Conservation (phyloP, 768 basidiomycete species). For the Termitomyces sp. region DNA sequence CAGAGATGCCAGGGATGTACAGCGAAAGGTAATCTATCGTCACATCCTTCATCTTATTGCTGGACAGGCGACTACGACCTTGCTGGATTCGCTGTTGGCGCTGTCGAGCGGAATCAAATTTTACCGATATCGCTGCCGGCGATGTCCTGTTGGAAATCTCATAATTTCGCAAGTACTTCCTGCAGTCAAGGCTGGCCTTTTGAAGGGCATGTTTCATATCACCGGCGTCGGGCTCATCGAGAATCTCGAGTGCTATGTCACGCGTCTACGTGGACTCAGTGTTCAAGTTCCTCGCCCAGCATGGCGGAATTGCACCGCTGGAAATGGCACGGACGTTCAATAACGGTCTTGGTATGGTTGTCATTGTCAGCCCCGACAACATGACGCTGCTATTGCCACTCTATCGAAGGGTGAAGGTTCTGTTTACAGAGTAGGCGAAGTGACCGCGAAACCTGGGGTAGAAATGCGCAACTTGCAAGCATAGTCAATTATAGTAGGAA, state of each 20-base stretch:
- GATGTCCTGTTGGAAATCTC: constrained; percentile 88
- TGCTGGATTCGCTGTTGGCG: constrained; percentile 98
- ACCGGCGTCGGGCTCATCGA: constrained; percentile 98
- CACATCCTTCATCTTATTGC: not conserved
- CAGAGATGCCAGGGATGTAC: constrained; percentile 99
- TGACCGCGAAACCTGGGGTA: constrained; percentile 66
- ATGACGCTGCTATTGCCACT: constrained; percentile 46
- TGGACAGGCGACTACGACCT: constrained; percentile 89
- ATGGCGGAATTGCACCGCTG: constrained; percentile 69
- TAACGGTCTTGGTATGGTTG: constrained; percentile 92
- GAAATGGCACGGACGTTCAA: constrained; percentile 99
- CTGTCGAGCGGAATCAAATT: constrained; percentile 80
- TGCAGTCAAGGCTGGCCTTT: constrained; percentile 63
- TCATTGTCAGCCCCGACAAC: constrained; percentile 63
- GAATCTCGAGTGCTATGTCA: constrained; percentile 84
- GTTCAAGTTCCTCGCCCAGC: constrained; percentile 82
- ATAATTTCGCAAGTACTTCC: constrained; percentile 84
- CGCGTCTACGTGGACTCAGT: constrained; percentile 69
- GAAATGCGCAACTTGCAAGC: constrained; percentile 71
- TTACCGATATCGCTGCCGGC: constrained; percentile 79
- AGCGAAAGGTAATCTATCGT: constrained; percentile 28
- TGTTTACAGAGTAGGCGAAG: constrained; percentile 77
- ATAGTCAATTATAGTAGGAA: constrained; percentile 46
- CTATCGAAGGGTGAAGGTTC: constrained; percentile 45
- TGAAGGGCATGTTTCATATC: constrained; percentile 97